These are phyloP conservation scores for Neurospora tetraspora DNA, from an alignment of 495 filamentous ascomycete species.

Conservation along the genomic window DNA sequence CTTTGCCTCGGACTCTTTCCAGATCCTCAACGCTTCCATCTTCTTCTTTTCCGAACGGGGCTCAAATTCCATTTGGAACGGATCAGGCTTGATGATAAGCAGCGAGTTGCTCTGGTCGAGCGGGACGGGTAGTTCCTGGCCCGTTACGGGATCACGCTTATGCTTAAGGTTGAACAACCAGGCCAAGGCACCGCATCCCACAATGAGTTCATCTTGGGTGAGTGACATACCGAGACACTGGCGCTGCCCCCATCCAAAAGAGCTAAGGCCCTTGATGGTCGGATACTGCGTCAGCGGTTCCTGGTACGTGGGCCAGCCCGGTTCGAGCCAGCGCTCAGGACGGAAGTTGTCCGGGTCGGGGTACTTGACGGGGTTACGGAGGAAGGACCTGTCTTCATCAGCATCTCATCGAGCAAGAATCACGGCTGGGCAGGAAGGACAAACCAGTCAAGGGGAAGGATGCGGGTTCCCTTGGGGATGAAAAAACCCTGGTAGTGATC, in stretches of 20 bases:
- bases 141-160: slow-evolving; percentile 24
- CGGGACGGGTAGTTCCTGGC: slow-evolving; percentile 27
- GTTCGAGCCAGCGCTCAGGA: slow-evolving; percentile 40
- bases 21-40: slow-evolving; percentile 19
- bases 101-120: slow-evolving; percentile 32
- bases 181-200: slow-evolving; percentile 33
- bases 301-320: slow-evolving; percentile 43
- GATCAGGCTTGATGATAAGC: slow-evolving; percentile 33
- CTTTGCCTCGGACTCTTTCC: slow-evolving; percentile 13
- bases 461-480: slow-evolving; percentile 35
- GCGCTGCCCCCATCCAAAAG: slow-evolving; percentile 52
- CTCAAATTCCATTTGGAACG: slow-evolving; percentile 32
- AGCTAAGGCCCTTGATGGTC: slow-evolving; percentile 34
- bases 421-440: not conserved
- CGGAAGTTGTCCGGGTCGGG: slow-evolving; percentile 41
- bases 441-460: slow-evolving; percentile 43
- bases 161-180: slow-evolving; percentile 40
- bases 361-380: slow-evolving; percentile 35
- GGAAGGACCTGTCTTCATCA: slow-evolving; percentile 18
- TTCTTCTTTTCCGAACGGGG: slow-evolving; percentile 23
- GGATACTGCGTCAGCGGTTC: slow-evolving; percentile 35
- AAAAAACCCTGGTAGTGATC: slow-evolving; percentile 35
- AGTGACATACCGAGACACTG: slow-evolving; percentile 45
- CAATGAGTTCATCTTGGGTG: slow-evolving; percentile 38
- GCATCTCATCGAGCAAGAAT: not conserved